Conservation (phyloP, 495 filamentous ascomycete species). For the Annulohypoxylon maeteangense region DNA sequence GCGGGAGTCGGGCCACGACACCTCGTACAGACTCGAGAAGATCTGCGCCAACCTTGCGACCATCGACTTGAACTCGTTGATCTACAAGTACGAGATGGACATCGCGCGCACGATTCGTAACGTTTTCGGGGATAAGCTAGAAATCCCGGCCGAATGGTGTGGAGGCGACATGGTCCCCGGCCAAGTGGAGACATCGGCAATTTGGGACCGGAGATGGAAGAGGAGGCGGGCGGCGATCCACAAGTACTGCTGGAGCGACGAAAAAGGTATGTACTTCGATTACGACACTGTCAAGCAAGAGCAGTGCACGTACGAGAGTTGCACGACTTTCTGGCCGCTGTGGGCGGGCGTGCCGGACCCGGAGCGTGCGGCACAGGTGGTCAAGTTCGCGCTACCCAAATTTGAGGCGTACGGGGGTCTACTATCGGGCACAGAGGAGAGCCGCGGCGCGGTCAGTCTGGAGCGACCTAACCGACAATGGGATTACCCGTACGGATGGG, state of each 20-base stretch:
- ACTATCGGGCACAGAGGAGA: slow-evolving; percentile 87
- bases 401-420: slow-evolving; percentile 90
- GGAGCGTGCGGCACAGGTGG: slow-evolving; percentile 79
- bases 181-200: slow-evolving; percentile 78
- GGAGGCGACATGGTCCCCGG: slow-evolving; percentile 65
- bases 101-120: slow-evolving; percentile 84
- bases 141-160: slow-evolving; percentile 82
- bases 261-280: slow-evolving; percentile 95
- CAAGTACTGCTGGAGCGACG: slow-evolving; percentile 89
- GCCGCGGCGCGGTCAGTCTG: slow-evolving; percentile 80
- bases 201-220: slow-evolving; percentile 88
- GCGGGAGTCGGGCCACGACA: slow-evolving; percentile 97
- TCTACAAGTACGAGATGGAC: slow-evolving; percentile 97
- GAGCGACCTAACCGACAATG: slow-evolving; percentile 92
- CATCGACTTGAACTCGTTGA: slow-evolving; percentile 89
- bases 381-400: slow-evolving; percentile 78
- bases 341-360: slow-evolving; percentile 90
- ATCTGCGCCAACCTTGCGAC: slow-evolving; percentile 90
- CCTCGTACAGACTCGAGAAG: slow-evolving; percentile 88
- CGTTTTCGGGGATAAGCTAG: slow-evolving; percentile 80
- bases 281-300: slow-evolving; percentile 85
- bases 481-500: slow-evolving; percentile 99
- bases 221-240: slow-evolving; percentile 83
- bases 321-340: slow-evolving; percentile 95
- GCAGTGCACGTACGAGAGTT: slow-evolving; percentile 82